phyloP scores from a whole-genome alignment of 345 rosid species.

The Linum trigynum region DNA sequence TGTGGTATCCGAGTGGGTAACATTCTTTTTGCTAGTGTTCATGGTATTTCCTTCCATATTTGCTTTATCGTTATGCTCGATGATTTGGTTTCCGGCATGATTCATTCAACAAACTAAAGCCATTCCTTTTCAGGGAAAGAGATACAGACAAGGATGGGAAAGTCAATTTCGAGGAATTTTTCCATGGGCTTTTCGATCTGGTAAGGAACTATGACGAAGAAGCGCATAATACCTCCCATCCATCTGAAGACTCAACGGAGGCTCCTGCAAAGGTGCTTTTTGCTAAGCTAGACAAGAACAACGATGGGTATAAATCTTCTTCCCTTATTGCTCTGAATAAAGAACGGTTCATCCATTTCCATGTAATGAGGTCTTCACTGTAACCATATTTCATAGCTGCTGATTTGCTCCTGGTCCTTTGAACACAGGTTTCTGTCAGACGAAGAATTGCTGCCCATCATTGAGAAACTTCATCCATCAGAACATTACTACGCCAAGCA shows the following conservation, averaged over 20 bases:
- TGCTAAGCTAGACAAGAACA: conserved; percentile 81
- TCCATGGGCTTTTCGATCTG: conserved; percentile 82
- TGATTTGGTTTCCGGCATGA: not conserved
- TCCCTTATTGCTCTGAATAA: too few relatives aligned
- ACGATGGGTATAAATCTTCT: conserved; percentile 47
- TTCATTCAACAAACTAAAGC: conserved; percentile 7
- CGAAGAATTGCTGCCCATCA: conserved; percentile 60
- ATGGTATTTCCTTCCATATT: not conserved
- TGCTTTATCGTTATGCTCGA: not conserved
- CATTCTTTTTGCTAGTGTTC: not conserved
- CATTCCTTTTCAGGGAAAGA: conserved; percentile 55
- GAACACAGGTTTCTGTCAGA: conserved; percentile 53
- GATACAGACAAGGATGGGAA: conserved; percentile 91
- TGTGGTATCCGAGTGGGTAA: not conserved
- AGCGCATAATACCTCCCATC: conserved; percentile 49
- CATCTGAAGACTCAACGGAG: conserved; percentile 51
- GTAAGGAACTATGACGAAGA: conserved; percentile 86
- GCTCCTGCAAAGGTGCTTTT: conserved; percentile 66
- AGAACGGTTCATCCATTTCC: too few relatives aligned
- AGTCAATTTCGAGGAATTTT: conserved; percentile 71
- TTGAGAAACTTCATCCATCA: conserved; percentile 87
- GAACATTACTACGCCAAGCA: conserved; percentile 91
- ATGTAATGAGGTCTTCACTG: too few relatives aligned
- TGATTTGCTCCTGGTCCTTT: not conserved
- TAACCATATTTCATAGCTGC: too few relatives aligned